Conservation (phyloP, 1,139 yeast genomes). For the Saccharomyces hybrid region DNA sequence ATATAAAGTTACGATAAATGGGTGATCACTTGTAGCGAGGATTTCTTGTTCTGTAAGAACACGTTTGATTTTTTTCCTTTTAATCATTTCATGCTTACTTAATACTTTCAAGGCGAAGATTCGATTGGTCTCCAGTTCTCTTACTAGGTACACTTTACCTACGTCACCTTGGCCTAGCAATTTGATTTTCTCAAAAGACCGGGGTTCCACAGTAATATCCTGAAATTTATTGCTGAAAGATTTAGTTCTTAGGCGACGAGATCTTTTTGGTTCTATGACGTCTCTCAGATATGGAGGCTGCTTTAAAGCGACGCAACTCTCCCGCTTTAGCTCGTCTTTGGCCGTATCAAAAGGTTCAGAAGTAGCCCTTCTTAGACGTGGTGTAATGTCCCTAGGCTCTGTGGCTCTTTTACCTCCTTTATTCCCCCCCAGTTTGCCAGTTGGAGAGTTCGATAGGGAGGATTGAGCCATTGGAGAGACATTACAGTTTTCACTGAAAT, state of each 20-base stretch:
- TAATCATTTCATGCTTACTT: slow-evolving; percentile 87
- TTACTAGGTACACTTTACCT: slow-evolving; percentile 88
- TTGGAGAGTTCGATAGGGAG: neutral
- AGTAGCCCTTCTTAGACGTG: slow-evolving; percentile 20
- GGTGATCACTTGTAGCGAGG: no score
- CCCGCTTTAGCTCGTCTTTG: slow-evolving; percentile 5
- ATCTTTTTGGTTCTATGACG: slow-evolving; percentile 25
- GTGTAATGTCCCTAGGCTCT: slow-evolving; percentile 13
- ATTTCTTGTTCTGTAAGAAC: slow-evolving; percentile 34
- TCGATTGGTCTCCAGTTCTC: slow-evolving; percentile 67
- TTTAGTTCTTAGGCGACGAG: slow-evolving; percentile 41
- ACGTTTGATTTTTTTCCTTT: slow-evolving; percentile 87
- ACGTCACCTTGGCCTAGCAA: slow-evolving; percentile 95
- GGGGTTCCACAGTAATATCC: slow-evolving; percentile 73
- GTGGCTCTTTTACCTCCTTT: slow-evolving; percentile 1
- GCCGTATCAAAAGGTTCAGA: slow-evolving; percentile 18
- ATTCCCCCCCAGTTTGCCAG: neutral
- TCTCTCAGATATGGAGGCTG: slow-evolving; percentile 5
- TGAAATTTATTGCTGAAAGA: slow-evolving; percentile 17
- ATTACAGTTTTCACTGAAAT: neutral
- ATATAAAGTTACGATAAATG: no score
- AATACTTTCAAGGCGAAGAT: slow-evolving; percentile 90
- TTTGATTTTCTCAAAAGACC: slow-evolving; percentile 80
- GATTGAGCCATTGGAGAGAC: neutral
- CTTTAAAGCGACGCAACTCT: neutral